phyloP scores from a whole-genome alignment of 208 protist genomes.

The Wallacemonas collosoma region DNA sequence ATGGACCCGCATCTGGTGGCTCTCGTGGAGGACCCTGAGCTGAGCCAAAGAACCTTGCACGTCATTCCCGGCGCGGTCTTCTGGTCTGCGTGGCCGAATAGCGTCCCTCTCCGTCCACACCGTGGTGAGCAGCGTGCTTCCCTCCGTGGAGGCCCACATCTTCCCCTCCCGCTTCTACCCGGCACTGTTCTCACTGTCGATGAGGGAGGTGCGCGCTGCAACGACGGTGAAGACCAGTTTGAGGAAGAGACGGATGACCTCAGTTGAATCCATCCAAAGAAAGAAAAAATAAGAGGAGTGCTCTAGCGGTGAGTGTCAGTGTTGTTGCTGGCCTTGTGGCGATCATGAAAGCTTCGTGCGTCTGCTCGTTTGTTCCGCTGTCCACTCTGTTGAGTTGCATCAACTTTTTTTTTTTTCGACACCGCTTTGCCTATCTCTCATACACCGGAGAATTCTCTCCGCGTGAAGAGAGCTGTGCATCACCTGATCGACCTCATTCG shows the following conservation, averaged over 20 bases:
- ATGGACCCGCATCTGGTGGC: constrained; percentile 33
- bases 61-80: constrained; percentile 28
- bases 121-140: constrained; percentile 30
- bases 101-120: constrained; percentile 13
- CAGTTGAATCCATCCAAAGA: not conserved
- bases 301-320: too few relatives aligned
- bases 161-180: constrained; percentile 35
- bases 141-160: constrained; percentile 15
- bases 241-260: not conserved
- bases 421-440: too few relatives aligned
- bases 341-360: too few relatives aligned
- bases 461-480: too few relatives aligned
- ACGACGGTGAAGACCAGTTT: constrained; percentile 13
- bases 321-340: too few relatives aligned
- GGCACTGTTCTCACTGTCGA: constrained; percentile 33
- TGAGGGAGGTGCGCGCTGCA: constrained; percentile 7
- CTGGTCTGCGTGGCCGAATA: constrained; percentile 32
- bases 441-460: too few relatives aligned
- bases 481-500: too few relatives aligned
- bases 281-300: not conserved
- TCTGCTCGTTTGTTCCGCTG: too few relatives aligned
- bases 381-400: too few relatives aligned
- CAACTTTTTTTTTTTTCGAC: too few relatives aligned
- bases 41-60: constrained; percentile 21
- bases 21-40: constrained; percentile 28